phyloP scores from a whole-genome alignment of 2,329 filamentous ascomycete genomes.

The Xylaria sp. region DNA sequence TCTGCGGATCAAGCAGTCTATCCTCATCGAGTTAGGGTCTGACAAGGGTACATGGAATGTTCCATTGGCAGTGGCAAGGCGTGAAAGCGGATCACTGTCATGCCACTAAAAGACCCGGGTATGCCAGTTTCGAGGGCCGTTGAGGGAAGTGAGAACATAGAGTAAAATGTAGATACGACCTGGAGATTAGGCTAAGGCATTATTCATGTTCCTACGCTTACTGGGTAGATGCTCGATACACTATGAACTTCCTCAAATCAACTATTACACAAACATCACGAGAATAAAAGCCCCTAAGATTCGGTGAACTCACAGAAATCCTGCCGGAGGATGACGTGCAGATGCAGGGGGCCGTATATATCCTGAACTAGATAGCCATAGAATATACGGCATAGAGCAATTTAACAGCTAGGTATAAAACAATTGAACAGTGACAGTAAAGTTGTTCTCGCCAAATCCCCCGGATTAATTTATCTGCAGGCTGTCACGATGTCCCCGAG shows the following conservation, averaged over 20 bases:
- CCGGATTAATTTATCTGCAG: neutral
- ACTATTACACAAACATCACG: neutral
- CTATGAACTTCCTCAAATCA: neutral
- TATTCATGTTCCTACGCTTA: neutral
- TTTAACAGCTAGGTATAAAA: slow-evolving; percentile 16
- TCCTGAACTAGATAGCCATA: neutral
- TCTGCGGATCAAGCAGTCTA: slow-evolving; percentile 24
- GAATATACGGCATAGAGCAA: slow-evolving; percentile 14
- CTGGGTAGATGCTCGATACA: neutral
- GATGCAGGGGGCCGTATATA: slow-evolving; percentile 1
- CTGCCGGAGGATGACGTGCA: slow-evolving; percentile 9
- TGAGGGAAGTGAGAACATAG: neutral
- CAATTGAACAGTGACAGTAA: neutral
- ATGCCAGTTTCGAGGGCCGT: neutral
- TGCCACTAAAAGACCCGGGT: slow-evolving; percentile 17
- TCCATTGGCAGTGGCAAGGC: slow-evolving; percentile 21
- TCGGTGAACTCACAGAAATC: neutral
- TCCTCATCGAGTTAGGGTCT: slow-evolving; percentile 26
- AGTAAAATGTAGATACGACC: neutral
- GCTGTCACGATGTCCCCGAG: slow-evolving; percentile 26
- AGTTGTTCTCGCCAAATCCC: neutral
- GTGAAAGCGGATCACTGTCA: slow-evolving; percentile 27
- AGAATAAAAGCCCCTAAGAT: neutral
- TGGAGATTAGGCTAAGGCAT: neutral
- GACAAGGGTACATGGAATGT: slow-evolving; percentile 28